Conservation (phyloP, 768 basidiomycete species). For the Psilocybe azurescens region DNA sequence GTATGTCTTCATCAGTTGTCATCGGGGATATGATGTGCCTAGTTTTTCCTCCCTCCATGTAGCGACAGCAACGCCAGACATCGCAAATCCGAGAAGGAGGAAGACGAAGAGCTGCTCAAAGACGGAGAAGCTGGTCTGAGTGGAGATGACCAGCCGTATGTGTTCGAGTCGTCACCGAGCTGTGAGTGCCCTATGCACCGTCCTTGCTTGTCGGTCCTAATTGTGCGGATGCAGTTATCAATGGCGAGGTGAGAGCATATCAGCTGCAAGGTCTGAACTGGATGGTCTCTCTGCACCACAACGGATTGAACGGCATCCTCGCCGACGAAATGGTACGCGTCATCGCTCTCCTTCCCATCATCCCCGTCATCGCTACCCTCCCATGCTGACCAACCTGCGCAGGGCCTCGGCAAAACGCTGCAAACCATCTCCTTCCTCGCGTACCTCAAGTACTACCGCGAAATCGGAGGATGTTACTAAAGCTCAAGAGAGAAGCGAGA, state of each 20-base stretch:
- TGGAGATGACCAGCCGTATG: slow-evolving; percentile 88
- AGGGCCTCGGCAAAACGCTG: slow-evolving; percentile 98
- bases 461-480: slow-evolving; percentile 34
- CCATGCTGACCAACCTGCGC: background rate
- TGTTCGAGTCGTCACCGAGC: slow-evolving; percentile 93
- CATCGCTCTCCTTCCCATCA: slow-evolving; percentile 1
- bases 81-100: slow-evolving; percentile 97
- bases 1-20: slow-evolving; percentile 44
- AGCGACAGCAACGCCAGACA: slow-evolving; percentile 84
- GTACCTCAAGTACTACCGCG: slow-evolving; percentile 87
- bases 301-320: slow-evolving; percentile 94
- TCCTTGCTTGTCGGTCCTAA: background rate
- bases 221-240: slow-evolving; percentile 64
- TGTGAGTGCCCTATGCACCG: slow-evolving; percentile 53
- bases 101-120: slow-evolving; percentile 94
- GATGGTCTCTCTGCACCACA: slow-evolving; percentile 96
- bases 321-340: slow-evolving; percentile 88
- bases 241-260: slow-evolving; percentile 90
- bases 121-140: slow-evolving; percentile 81
- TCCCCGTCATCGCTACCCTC: background rate
- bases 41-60: background rate
- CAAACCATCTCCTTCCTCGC: slow-evolving; percentile 98
- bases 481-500: background rate
- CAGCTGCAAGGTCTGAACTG: slow-evolving; percentile 83
- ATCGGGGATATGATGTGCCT: background rate